Percentiles rank a stretch among this genome's conserved stretches.
These are phyloP conservation scores for Clonostachys chloroleuca DNA, from an alignment of 2,329 filamentous ascomycete species.

Conservation along the genomic window DNA sequence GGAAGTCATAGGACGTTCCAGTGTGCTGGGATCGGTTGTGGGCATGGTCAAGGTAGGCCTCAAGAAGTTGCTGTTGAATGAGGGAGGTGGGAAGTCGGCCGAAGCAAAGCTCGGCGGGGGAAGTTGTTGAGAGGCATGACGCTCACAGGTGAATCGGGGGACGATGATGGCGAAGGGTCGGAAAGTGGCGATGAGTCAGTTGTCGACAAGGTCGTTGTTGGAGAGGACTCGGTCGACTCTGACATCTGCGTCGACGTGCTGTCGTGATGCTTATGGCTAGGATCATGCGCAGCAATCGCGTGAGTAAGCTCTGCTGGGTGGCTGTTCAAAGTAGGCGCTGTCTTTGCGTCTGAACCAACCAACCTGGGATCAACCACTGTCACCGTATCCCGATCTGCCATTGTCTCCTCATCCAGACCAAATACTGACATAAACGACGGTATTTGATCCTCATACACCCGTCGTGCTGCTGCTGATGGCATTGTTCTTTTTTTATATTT, in stretches of 20 bases:
- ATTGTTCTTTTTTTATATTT: constrained; percentile 32
- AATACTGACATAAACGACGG: constrained; percentile 75
- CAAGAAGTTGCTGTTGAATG: no score
- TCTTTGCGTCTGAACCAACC: constrained; percentile 38
- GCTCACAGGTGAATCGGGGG: constrained; percentile 82
- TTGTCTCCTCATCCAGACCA: constrained; percentile 55
- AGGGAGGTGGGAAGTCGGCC: neutral
- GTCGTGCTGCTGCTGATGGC: constrained; percentile 57
- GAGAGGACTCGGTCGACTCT: constrained; percentile 89
- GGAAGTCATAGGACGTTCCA: constrained; percentile 59
- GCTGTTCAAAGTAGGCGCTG: constrained; percentile 28
- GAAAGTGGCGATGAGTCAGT: constrained; percentile 88
- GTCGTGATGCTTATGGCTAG: constrained; percentile 66
- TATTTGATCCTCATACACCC: constrained; percentile 65
- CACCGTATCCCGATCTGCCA: constrained; percentile 47
- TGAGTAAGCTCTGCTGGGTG: constrained; percentile 30
- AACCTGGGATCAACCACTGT: constrained; percentile 50
- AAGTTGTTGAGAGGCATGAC: constrained; percentile 69
- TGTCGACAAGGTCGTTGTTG: constrained; percentile 89
- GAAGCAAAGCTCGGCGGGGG: constrained; percentile 52
- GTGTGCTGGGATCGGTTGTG: constrained; percentile 19
- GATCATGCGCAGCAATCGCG: constrained; percentile 34
- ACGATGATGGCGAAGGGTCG: constrained; percentile 86
- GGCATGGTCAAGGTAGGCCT: neutral
- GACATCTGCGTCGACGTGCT: constrained; percentile 75